Conservation (phyloP, 768 basidiomycete species). For the Paxillus ammoniavirescens region DNA sequence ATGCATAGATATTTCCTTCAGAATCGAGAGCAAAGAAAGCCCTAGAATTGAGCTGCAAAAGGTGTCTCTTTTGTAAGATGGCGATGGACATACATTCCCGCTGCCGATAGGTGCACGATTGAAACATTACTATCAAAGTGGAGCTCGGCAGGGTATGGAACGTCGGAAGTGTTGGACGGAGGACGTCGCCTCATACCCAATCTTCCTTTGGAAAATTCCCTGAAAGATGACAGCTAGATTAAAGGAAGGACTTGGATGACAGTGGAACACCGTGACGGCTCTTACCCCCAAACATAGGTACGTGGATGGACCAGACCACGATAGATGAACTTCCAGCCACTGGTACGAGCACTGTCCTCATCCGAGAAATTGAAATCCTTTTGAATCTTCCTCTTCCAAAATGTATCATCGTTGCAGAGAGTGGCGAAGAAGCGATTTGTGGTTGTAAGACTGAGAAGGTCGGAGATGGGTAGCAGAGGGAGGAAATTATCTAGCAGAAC, state of each 20-base stretch:
- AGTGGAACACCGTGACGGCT: background rate
- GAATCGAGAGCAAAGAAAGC: slow-evolving; percentile 86
- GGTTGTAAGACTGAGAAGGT: slow-evolving; percentile 56
- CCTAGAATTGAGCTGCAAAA: slow-evolving; percentile 41
- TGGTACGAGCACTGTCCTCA: slow-evolving; percentile 66
- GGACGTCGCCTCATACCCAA: slow-evolving; percentile 51
- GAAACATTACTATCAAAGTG: slow-evolving; percentile 51
- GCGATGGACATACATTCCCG: slow-evolving; percentile 65
- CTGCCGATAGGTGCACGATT: slow-evolving; percentile 72
- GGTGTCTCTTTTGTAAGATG: slow-evolving; percentile 2
- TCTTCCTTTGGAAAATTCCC: slow-evolving; percentile 61
- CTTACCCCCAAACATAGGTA: slow-evolving; percentile 62
- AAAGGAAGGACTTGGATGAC: background rate
- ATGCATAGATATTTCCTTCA: slow-evolving; percentile 68
- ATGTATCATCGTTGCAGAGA: slow-evolving; percentile 66
- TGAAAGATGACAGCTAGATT: slow-evolving; percentile 26
- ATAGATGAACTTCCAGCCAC: slow-evolving; percentile 82
- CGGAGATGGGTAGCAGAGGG: slow-evolving; percentile 49
- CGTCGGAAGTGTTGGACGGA: slow-evolving; percentile 32
- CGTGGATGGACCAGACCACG: slow-evolving; percentile 57
- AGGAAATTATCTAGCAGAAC: slow-evolving; percentile 75
- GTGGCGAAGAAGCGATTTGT: slow-evolving; percentile 64
- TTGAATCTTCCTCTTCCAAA: slow-evolving; percentile 72
- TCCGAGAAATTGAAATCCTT: slow-evolving; percentile 79
- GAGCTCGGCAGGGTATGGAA: slow-evolving; percentile 67